A percentile compares a stretch with the other conserved stretches of the same genome.
Conservation (phyloP, 2,329 filamentous ascomycete genomes). For the Colletotrichum tofieldiae region DNA sequence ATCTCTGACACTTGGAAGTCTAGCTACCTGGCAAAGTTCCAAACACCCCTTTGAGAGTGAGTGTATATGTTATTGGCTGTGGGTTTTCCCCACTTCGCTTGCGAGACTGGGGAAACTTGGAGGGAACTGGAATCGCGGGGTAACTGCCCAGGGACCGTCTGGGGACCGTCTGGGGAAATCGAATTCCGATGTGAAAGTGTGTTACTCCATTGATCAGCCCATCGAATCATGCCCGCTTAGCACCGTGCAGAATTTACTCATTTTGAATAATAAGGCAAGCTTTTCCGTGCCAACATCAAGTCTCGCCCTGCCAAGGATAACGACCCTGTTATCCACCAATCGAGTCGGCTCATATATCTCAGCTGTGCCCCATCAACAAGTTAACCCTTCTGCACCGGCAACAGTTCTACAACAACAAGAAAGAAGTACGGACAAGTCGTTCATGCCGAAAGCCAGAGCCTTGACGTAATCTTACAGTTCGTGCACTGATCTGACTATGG, state of each 20-base stretch:
- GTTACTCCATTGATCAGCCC: neutral
- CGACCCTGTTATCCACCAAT: neutral
- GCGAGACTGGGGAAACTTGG: conserved; percentile 2
- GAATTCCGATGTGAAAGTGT: neutral
- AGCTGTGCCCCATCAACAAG: too few relatives aligned
- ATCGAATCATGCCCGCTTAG: neutral
- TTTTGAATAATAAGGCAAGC: neutral
- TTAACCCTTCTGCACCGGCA: too few relatives aligned
- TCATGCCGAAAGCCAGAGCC: too few relatives aligned
- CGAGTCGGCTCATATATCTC: too few relatives aligned
- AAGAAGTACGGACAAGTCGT: neutral
- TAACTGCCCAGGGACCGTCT: conserved; percentile 7
- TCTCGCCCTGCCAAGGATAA: neutral
- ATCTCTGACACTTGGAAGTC: neutral
- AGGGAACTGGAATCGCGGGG: conserved; percentile 22
- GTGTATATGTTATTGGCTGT: neutral
- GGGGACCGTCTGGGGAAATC: conserved; percentile 29
- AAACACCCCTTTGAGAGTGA: neutral
- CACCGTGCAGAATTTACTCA: neutral
- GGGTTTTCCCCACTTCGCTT: neutral
- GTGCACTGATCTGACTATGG: too few relatives aligned
- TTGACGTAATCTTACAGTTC: too few relatives aligned
- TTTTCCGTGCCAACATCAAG: neutral
- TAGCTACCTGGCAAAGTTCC: neutral
- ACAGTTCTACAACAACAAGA: neutral